Evolutionary conservation across 495 filamentous ascomycete species (phyloP).

Genomic region (Trichoderma gamsii): DNA sequence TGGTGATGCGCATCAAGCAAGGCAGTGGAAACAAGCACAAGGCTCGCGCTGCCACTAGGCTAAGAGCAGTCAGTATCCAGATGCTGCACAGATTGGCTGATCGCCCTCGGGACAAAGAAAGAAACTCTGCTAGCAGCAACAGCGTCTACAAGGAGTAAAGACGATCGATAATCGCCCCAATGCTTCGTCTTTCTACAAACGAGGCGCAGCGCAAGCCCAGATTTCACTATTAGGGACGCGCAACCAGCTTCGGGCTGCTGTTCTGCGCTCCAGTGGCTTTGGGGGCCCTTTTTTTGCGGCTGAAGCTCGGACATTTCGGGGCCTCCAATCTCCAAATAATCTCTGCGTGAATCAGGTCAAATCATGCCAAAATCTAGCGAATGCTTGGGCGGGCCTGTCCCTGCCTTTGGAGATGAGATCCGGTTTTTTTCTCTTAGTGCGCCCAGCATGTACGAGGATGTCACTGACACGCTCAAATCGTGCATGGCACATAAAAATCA

Average conservation of each 20-base stretch:
- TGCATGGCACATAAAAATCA: not conserved
- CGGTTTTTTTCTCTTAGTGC: not conserved
- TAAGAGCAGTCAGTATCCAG: no score
- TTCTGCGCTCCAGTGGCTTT: not conserved
- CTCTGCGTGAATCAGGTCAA: not conserved
- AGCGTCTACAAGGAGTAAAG: not conserved
- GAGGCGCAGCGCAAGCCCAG: conserved; percentile 12
- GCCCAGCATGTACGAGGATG: no score
- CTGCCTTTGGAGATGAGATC: not conserved
- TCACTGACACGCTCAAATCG: no score
- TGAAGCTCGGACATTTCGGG: conserved; percentile 1
- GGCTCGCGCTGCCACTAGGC: not conserved
- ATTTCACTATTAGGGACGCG: not conserved
- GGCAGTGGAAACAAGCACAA: not conserved
- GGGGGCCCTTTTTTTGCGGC: not conserved
- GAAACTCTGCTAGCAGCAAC: not conserved
- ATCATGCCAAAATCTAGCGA: no score
- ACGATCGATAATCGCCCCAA: not conserved
- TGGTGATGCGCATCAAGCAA: not conserved
- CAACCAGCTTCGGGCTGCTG: not conserved
- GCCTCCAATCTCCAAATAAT: not conserved
- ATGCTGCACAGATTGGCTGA: not conserved
- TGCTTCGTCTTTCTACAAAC: not conserved
- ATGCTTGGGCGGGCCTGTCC: no score
- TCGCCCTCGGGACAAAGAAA: not conserved